These are phyloP conservation scores for Kuraishia capsulata DNA, from an alignment of 805 yeast species.

Conservation along the genomic window DNA sequence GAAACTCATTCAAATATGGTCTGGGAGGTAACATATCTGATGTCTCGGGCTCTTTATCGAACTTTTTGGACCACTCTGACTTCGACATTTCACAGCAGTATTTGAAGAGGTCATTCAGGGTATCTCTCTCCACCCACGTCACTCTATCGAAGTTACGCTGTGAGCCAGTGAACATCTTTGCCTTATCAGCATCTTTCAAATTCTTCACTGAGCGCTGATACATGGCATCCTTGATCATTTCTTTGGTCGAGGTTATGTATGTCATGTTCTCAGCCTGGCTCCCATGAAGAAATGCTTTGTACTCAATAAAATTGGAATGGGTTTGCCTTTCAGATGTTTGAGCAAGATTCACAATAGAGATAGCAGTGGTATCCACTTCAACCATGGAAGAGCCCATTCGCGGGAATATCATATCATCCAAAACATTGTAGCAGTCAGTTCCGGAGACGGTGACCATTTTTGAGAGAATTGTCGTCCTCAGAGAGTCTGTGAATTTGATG, in stretches of 20 bases:
- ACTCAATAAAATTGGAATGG: conserved; percentile 41
- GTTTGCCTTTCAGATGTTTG: conserved; percentile 32
- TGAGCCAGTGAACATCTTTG: conserved; percentile 15
- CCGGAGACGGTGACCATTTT: conserved; percentile 6
- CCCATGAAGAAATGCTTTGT: conserved; percentile 1
- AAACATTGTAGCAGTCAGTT: conserved; percentile 12
- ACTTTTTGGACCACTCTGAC: background rate
- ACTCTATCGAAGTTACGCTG: conserved; percentile 14
- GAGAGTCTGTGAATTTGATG: conserved; percentile 19
- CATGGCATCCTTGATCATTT: conserved; percentile 49
- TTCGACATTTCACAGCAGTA: conserved; percentile 17
- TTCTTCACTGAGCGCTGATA: conserved; percentile 37
- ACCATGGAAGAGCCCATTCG: conserved; percentile 55
- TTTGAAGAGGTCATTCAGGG: conserved; percentile 22
- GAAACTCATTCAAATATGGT: background rate
- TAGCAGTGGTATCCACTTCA: conserved; percentile 64
- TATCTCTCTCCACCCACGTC: conserved; percentile 34
- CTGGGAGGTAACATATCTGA: background rate
- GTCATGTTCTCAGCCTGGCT: conserved; percentile 8
- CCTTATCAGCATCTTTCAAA: conserved; percentile 19
- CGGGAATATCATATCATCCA: conserved; percentile 23
- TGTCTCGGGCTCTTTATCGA: background rate
- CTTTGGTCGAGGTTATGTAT: conserved; percentile 38
- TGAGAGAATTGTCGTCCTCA: conserved; percentile 22
- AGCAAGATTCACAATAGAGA: conserved; percentile 48